Evolutionary conservation across 2,329 filamentous ascomycete genomes (phyloP).

Genomic region (Cadophora malorum): DNA sequence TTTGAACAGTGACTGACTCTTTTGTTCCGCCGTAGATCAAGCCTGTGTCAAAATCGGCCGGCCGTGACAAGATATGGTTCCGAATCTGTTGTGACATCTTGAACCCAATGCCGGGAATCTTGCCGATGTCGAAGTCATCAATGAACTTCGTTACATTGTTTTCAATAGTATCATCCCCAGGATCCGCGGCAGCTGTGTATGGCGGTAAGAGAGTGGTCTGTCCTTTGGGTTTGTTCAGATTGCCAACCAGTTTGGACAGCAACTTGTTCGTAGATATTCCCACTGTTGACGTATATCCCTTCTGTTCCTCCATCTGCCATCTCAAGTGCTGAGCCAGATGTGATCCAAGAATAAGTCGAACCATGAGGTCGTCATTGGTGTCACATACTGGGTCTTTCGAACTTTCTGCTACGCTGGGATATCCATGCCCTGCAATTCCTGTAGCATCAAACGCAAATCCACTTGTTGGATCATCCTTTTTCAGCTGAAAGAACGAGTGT

Average conservation of each 20-base stretch:
- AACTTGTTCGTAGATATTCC: conserved; percentile 89
- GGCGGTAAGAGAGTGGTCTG: conserved; percentile 85
- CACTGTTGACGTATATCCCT: conserved; percentile 86
- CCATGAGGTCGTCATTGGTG: conserved; percentile 33
- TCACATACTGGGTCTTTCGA: conserved; percentile 39
- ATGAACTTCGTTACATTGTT: conserved; percentile 72
- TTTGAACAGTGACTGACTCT: conserved; percentile 66
- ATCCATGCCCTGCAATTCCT: conserved; percentile 62
- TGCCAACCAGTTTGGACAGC: conserved; percentile 83
- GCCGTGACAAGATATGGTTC: conserved; percentile 58
- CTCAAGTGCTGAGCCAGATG: conserved; percentile 82
- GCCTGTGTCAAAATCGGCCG: conserved; percentile 51
- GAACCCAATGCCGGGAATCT: conserved; percentile 85
- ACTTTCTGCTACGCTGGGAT: conserved; percentile 25
- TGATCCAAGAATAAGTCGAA: conserved; percentile 76
- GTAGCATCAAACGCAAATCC: conserved; percentile 84
- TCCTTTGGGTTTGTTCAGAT: conserved; percentile 81
- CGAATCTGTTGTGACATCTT: conserved; percentile 76
- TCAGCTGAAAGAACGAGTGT: conserved; percentile 81
- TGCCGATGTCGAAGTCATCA: conserved; percentile 75
- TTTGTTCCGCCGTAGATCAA: conserved; percentile 56
- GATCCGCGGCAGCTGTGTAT: conserved; percentile 45
- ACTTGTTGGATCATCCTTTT: conserved; percentile 72
- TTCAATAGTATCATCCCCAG: conserved; percentile 39
- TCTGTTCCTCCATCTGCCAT: conserved; percentile 72